Conservation (phyloP, 441 rosid genomes). For the Breynia disticha region DNA sequence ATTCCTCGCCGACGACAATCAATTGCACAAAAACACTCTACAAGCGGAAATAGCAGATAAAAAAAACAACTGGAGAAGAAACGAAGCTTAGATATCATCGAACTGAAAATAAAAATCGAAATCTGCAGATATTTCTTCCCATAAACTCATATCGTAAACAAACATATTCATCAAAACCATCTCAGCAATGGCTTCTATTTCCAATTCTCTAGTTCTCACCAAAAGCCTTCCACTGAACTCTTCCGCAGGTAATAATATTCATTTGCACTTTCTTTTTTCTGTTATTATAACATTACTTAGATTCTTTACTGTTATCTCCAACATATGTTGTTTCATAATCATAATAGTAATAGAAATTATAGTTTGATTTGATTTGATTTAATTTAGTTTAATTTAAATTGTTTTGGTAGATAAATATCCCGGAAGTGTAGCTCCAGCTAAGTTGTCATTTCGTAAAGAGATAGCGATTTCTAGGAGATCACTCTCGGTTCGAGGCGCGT, state of each 20-base stretch:
- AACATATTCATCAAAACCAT: no score
- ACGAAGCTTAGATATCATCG: slow-evolving; percentile 1
- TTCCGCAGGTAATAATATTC: slow-evolving; percentile 3
- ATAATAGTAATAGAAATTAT: no score
- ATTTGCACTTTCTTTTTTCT: background rate
- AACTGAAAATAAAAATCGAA: background rate
- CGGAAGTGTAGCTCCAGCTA: slow-evolving; percentile 21
- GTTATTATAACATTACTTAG: no score
- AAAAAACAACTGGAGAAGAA: background rate
- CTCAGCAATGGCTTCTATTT: background rate
- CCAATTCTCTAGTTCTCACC: slow-evolving; percentile 10
- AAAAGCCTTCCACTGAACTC: slow-evolving; percentile 4
- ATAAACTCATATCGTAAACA: no score
- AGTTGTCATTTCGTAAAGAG: slow-evolving; percentile 32
- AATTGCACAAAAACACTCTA: no score
- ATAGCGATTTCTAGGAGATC: slow-evolving; percentile 32
- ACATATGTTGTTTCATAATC: no score
- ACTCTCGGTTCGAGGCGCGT: slow-evolving; percentile 47
- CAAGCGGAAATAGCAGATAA: no score
- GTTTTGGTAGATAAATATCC: slow-evolving; percentile 22
- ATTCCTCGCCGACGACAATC: no score
- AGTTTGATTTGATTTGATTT: no score
- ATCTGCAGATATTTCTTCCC: background rate
- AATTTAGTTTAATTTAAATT: background rate
- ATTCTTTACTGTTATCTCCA: no score